Base-by-base conservation (phyloP, 2,329 filamentous ascomycete genomes). In the Colletotrichum camelliae region DNA sequence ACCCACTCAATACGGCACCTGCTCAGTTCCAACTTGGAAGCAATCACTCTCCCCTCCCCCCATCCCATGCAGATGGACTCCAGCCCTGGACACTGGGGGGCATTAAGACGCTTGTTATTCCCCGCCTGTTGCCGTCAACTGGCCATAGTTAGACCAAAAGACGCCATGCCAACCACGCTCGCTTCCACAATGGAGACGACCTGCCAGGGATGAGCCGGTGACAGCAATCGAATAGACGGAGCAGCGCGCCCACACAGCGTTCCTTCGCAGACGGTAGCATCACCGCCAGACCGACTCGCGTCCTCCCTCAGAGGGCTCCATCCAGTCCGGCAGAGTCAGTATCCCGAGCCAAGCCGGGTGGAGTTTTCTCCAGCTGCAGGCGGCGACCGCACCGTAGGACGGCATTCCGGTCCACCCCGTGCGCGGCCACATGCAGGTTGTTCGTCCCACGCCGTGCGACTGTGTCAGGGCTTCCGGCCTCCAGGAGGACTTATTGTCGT, bases 371-470 rank as follows among this genome's bases (percentile, higher is more conserved):
- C 48, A 43, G 29, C 43, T 60, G 48, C 64, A 52, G 48, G 43
- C 64, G 64, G 64, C 64, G 31, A 67, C 73, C 35, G 21, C 15
- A 39, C 61, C 24, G n/a, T 62, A 52, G 29, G 64, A 69, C 64
- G 58, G 73, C 48, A 18, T 64, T 33, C 48, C 58, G 58, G 65
- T 65, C 58, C 57, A 64, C 64, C 31, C 64, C 62, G 43, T 65
- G 43, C 58, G 67, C 72, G 66, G 69, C 67, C 76, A 79, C 62
- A 78, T 75, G 64, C 70, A 68, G 64, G 29, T 65, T 35, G 43
- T 21, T 71, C 21, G 58, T 71, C 68, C 60, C 35, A 60, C 58
- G 57, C 64, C 64, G 70, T 68, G 58, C 43, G 43, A 75, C 70
- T 37, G 62, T 60, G 62, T 68, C 55, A 43, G 27, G 55, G 24